Percentiles rank a stretch among this genome's conserved stretches.
Evolutionary conservation across 1,284 basidiomycete species (phyloP).

Genomic region (Phenoliferia sp.): DNA sequence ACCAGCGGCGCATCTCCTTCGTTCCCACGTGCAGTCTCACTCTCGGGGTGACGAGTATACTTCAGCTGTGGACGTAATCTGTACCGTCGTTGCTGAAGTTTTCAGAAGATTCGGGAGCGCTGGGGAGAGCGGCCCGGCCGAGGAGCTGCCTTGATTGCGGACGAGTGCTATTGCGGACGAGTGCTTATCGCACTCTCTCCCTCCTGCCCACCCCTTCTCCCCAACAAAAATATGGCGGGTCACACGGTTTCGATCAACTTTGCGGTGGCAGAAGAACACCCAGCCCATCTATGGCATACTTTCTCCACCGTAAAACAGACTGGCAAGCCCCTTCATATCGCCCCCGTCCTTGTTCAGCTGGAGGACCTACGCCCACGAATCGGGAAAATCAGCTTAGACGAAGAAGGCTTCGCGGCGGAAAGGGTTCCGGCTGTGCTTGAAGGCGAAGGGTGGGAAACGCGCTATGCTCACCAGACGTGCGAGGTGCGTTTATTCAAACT

Average conservation of each 20-base stretch:
- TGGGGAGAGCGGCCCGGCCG: no score
- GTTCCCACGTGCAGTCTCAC: no score
- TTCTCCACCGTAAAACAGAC: conserved; percentile 5
- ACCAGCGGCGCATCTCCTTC: no score
- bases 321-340: conserved; percentile 1
- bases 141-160: no score
- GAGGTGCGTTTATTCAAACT: background rate
- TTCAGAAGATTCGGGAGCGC: no score
- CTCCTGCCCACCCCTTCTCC: no score
- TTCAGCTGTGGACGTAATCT: no score
- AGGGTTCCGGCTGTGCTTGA: background rate
- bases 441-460: conserved; percentile 1
- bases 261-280: conserved; percentile 58
- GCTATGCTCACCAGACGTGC: background rate
- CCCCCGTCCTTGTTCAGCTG: background rate
- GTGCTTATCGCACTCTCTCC: no score
- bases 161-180: no score
- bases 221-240: background rate
- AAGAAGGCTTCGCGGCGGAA: background rate
- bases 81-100: no score
- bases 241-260: background rate
- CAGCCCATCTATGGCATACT: conserved; percentile 43
- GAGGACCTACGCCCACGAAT: background rate
- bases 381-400: background rate
- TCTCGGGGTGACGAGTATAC: no score